phyloP scores from a whole-genome alignment of 257 asterid genomes.

The Capsicum baccatum region DNA sequence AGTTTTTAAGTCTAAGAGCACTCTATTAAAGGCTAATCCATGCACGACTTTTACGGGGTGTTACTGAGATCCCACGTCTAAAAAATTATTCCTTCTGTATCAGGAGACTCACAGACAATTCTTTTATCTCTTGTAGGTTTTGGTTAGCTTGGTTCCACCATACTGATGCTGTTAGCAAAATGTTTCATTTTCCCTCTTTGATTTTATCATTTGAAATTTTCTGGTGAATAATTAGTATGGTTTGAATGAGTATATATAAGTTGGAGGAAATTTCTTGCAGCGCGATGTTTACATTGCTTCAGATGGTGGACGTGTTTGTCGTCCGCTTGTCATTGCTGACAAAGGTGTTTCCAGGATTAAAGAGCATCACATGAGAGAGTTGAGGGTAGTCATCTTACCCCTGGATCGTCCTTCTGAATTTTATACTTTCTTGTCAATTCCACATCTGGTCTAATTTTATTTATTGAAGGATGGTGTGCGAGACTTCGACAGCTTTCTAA shows the following conservation, averaged over 20 bases:
- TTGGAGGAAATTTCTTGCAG: slow-evolving; percentile 54
- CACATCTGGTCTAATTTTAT: slow-evolving; percentile 38
- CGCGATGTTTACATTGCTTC: slow-evolving; percentile 94
- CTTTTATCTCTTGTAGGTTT: neutral
- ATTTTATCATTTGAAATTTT: slow-evolving; percentile 4
- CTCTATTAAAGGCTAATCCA: too few species aligned
- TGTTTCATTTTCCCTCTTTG: neutral
- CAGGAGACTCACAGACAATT: neutral
- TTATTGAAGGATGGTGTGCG: slow-evolving; percentile 85
- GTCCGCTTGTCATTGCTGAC: too few species aligned
- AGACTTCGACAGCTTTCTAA: slow-evolving; percentile 72
- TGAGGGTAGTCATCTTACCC: too few species aligned
- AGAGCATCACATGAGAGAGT: too few species aligned
- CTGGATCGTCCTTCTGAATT: too few species aligned
- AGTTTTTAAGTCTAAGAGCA: too few species aligned
- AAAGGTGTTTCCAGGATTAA: too few species aligned
- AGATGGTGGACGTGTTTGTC: too few species aligned
- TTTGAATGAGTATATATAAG: slow-evolving; percentile 15
- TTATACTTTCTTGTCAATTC: slow-evolving; percentile 17
- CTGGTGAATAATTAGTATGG: neutral
- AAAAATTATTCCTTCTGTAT: neutral
- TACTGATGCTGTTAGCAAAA: slow-evolving; percentile 17
- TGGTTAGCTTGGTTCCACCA: neutral
- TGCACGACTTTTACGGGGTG: too few species aligned
- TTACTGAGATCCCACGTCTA: too few species aligned